Percentiles rank a stretch among this genome's conserved stretches.
These are phyloP conservation scores for Colletotrichum sp. DNA, from an alignment of 2,329 filamentous ascomycete species.

Conservation along the genomic window DNA sequence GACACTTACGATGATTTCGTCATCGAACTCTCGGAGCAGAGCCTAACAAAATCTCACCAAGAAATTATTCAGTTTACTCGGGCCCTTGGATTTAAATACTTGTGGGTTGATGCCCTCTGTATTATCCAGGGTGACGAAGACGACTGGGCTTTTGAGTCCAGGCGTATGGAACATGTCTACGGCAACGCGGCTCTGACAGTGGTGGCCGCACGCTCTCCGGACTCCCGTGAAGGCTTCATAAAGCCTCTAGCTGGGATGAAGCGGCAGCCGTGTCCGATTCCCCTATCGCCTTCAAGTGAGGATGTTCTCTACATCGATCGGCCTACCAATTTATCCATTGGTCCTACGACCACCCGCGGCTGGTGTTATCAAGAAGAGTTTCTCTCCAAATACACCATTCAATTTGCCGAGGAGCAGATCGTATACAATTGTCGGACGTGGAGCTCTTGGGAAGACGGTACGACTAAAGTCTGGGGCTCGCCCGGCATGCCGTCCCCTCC, in stretches of 20 bases:
- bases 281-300: not conserved
- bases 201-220: not conserved
- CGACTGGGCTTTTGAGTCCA: constrained; percentile 16
- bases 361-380: constrained; percentile 10
- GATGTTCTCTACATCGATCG: not conserved
- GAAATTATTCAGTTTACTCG: not conserved
- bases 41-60: not conserved
- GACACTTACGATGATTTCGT: not conserved
- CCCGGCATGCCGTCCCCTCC: not conserved
- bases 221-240: not conserved
- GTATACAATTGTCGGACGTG: not conserved
- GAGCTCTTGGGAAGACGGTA: not conserved
- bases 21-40: not conserved
- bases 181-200: constrained; percentile 11
- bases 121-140: constrained; percentile 15
- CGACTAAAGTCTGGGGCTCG: not conserved
- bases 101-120: not conserved
- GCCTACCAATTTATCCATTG: not conserved
- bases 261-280: not conserved
- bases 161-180: constrained; percentile 9
- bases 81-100: not conserved
- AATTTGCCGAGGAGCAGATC: not conserved
- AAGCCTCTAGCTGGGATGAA: not conserved
- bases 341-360: not conserved
- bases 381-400: not conserved